Conservation (phyloP, 331 rosid species). For the Ulmus americana region DNA sequence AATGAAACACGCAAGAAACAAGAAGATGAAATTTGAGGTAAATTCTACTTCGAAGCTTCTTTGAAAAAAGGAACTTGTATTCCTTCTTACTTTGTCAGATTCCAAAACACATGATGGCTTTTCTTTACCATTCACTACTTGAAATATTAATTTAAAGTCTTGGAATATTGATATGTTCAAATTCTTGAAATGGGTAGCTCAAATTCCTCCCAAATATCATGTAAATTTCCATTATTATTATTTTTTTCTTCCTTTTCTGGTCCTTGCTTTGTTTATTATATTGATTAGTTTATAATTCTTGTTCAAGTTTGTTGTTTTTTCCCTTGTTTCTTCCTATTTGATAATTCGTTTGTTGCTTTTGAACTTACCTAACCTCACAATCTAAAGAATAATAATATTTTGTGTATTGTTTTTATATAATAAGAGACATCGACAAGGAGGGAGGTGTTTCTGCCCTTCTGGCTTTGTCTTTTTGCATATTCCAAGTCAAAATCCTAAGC, state of each 20-base stretch:
- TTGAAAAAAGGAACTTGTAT: not conserved
- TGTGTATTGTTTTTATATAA: not conserved
- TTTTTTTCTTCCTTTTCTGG: not conserved
- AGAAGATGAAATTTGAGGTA: not conserved
- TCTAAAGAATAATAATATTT: slow-evolving; percentile 5
- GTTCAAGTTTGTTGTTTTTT: slow-evolving; percentile 17
- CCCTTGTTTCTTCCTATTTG: not conserved
- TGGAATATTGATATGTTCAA: slow-evolving; percentile 16
- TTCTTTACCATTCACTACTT: not conserved
- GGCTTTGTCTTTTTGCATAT: slow-evolving; percentile 17
- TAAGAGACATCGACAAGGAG: slow-evolving; percentile 18
- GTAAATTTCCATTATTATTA: not conserved
- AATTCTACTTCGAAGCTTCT: slow-evolving; percentile 28
- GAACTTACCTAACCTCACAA: slow-evolving; percentile 32
- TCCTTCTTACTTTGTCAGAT: slow-evolving; percentile 6
- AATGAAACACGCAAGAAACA: not conserved
- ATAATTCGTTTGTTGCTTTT: slow-evolving; percentile 26
- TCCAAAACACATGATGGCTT: slow-evolving; percentile 32
- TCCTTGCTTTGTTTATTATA: not conserved
- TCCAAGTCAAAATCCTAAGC: slow-evolving; percentile 27
- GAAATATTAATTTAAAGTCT: slow-evolving; percentile 10
- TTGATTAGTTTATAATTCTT: slow-evolving; percentile 9
- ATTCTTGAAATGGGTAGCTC: slow-evolving; percentile 17
- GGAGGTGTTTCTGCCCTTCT: slow-evolving; percentile 10
- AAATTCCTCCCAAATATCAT: slow-evolving; percentile 16